These are phyloP conservation scores for Croton setiger DNA, from an alignment of 441 rosid genomes.

Conservation along the genomic window DNA sequence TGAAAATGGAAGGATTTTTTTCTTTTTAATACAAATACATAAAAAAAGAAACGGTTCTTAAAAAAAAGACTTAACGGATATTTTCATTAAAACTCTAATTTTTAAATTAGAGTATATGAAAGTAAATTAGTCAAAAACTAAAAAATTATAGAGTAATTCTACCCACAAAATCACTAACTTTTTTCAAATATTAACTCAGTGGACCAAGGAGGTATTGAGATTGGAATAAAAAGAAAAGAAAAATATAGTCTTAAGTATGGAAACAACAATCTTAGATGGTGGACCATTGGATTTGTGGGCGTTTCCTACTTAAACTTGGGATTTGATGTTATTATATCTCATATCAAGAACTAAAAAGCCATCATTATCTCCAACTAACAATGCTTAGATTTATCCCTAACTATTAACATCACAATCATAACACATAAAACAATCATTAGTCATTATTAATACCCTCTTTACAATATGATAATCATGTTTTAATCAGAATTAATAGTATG, in stretches of 20 bases:
- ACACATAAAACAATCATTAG: slow-evolving; percentile 4
- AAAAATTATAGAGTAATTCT: too few species aligned
- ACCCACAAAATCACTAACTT: too few species aligned
- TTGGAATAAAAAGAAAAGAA: not conserved
- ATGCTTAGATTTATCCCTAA: not conserved
- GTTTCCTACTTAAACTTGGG: not conserved
- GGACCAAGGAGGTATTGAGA: too few species aligned
- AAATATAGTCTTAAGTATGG: not conserved
- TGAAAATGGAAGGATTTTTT: too few species aligned
- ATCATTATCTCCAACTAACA: slow-evolving; percentile 18
- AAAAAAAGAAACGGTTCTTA: too few species aligned
- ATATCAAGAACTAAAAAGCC: slow-evolving; percentile 3
- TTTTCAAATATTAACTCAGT: too few species aligned
- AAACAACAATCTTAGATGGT: not conserved
- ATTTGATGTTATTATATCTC: not conserved
- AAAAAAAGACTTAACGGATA: too few species aligned
- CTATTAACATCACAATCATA: not conserved
- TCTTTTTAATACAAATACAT: too few species aligned
- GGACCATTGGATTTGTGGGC: slow-evolving; percentile 6
- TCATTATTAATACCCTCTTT: not conserved
- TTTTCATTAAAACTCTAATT: too few species aligned
- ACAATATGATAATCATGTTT: slow-evolving; percentile 4
- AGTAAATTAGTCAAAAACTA: too few species aligned
- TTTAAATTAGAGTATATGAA: too few species aligned
- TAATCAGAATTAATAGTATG: not conserved